A percentile compares a stretch with the other conserved stretches of the same genome.
Evolutionary conservation across 179 eudicot species (phyloP).

Genomic region (Beta corolliflora): DNA sequence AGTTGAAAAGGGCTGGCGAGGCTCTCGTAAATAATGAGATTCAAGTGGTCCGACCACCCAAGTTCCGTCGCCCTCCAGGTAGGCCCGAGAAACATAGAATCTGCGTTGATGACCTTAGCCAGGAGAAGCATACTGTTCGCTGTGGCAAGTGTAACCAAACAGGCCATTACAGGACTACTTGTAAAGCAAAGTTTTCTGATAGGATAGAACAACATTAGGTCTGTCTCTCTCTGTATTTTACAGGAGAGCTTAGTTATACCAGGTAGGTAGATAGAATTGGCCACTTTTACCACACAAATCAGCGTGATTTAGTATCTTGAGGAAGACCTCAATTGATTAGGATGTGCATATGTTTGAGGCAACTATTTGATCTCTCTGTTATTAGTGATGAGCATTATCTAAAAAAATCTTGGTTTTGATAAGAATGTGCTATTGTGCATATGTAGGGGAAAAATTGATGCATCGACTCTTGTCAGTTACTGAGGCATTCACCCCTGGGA

Average conservation of each 20-base stretch:
- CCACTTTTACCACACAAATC: not conserved
- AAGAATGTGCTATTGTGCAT: not conserved
- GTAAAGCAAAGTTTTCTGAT: slow-evolving; percentile 40
- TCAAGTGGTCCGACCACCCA: slow-evolving; percentile 56
- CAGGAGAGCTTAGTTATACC: not conserved
- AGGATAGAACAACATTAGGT: slow-evolving; percentile 26
- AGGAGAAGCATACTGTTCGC: slow-evolving; percentile 58
- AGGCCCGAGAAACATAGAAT: slow-evolving; percentile 59
- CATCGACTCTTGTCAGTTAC: too few species aligned
- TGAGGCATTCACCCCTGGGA: too few species aligned
- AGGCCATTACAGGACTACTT: slow-evolving; percentile 69
- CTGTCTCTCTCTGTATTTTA: slow-evolving; percentile 10
- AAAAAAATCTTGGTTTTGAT: not conserved
- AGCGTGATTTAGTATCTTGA: not conserved
- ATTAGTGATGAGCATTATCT: not conserved
- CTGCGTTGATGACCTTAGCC: slow-evolving; percentile 45
- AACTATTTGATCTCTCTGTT: not conserved
- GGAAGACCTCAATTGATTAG: not conserved
- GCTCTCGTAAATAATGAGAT: slow-evolving; percentile 29
- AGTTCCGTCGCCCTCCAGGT: slow-evolving; percentile 58
- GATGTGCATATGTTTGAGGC: slow-evolving; percentile 2
- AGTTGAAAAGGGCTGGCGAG: slow-evolving; percentile 44
- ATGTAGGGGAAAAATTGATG: not conserved
- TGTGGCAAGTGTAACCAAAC: slow-evolving; percentile 67
- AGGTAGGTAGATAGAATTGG: not conserved